Evolutionary conservation across 352 stramenopile genomes (phyloP), one percentile per base, ranked within the genome.

Genomic region (Elongisporangium undulatum): DNA sequence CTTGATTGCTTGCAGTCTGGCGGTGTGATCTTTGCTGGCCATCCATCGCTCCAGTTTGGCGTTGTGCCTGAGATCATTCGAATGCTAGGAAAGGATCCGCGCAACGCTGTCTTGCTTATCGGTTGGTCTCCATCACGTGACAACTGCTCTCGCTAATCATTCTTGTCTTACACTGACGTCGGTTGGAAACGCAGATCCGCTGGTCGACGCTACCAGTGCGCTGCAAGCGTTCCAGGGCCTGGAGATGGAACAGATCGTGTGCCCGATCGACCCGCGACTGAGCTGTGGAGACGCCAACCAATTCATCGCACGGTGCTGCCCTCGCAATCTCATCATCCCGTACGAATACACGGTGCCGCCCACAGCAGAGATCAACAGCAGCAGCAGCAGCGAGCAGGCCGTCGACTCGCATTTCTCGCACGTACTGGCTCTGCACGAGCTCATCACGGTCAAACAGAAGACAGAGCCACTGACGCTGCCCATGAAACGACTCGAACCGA

Each of bases 271-370:
- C 38, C 75, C 83, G 17, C 74, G 84, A 7, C 67, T 95, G 57
- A 90, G 78, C 57, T 95, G 87, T 58, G 86, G 86, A 1, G 85
- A 95, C 53, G 87, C 80, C 22, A 95, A 95, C 60, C 86, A 92
- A 63, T 85, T 95, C 26, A 88, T 95, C 48, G 77, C 85, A 2
- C 81, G 86, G 4, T 95, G 87, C 56, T 78, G 68, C 13, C 87
- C 87, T 7, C 75, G 80, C 6, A 88, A 74, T 24, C 61, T 95
- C 6, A 74, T 95, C 51, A 62, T 93, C 0, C 82, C 87, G 0
- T 59, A 75, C 23, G 85, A 93, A 23, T 92, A 82, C 56, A 84
- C 69, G 8, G 26, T 76, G 22, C 64, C 60, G 1, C 62, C 73
- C 2, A 49, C 60, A 50, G 34, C 49, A 34, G 62, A 26, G 53